Evolutionary conservation across 2,329 filamentous ascomycete species (phyloP).

Genomic region (Phaeosphaeria sp.): DNA sequence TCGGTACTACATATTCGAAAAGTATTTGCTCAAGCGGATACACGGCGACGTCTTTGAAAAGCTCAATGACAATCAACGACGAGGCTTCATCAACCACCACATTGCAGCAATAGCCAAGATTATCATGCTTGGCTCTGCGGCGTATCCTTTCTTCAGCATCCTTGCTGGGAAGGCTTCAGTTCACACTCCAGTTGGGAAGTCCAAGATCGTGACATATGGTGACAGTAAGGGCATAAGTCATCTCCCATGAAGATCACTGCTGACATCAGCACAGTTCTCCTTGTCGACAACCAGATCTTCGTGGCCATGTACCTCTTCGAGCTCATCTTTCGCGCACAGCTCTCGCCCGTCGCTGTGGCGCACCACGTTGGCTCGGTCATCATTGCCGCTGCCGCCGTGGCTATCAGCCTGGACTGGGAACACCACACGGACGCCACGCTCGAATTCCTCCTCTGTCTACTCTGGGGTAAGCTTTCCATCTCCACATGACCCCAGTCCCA

Average conservation of each 20-base stretch:
- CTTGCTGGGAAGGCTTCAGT: slow-evolving; percentile 43
- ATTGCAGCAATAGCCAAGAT: slow-evolving; percentile 53
- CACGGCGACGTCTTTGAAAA: slow-evolving; percentile 47
- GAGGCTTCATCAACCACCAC: slow-evolving; percentile 57
- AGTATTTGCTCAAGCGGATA: slow-evolving; percentile 38
- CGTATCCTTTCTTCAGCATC: slow-evolving; percentile 52
- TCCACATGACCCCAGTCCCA: background rate
- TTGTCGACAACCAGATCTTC: slow-evolving; percentile 42
- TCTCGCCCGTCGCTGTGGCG: slow-evolving; percentile 50
- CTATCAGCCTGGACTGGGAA: slow-evolving; percentile 36
- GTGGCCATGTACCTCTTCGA: slow-evolving; percentile 58
- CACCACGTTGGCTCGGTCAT: slow-evolving; percentile 52
- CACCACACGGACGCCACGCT: slow-evolving; percentile 19
- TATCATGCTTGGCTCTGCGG: slow-evolving; percentile 47
- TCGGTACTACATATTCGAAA: slow-evolving; percentile 49
- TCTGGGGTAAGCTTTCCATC: slow-evolving; percentile 40
- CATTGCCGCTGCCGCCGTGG: slow-evolving; percentile 53
- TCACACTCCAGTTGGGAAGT: slow-evolving; percentile 37
- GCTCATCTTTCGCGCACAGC: slow-evolving; percentile 50
- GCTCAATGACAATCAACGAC: slow-evolving; percentile 45
- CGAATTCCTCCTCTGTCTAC: slow-evolving; percentile 46
- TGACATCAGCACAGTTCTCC: slow-evolving; percentile 2
- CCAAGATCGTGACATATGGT: slow-evolving; percentile 46
- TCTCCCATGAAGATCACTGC: slow-evolving; percentile 17
- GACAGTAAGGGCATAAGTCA: slow-evolving; percentile 39